Percentiles rank a stretch among this genome's conserved stretches.
Conservation (phyloP, 768 basidiomycete species). For the Leccinum imitatum region DNA sequence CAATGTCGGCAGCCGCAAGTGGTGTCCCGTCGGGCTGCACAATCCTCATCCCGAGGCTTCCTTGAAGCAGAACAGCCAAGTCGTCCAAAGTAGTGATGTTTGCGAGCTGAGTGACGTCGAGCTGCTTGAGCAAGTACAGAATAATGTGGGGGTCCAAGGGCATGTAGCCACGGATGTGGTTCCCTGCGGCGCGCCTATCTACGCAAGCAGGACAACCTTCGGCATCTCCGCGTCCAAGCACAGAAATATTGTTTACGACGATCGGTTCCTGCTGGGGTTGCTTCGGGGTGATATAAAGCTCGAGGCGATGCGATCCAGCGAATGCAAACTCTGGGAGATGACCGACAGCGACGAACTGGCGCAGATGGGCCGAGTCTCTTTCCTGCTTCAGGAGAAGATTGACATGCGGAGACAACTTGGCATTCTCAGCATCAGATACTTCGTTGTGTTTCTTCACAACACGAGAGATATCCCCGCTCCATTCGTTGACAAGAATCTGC, state of each 20-base stretch:
- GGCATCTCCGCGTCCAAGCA: slow-evolving; percentile 10
- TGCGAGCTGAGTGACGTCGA: not conserved
- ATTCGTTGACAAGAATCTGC: slow-evolving; percentile 5
- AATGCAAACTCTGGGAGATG: slow-evolving; percentile 19
- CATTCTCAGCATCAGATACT: not conserved
- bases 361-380: not conserved
- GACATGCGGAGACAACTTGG: not conserved
- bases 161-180: slow-evolving; percentile 17
- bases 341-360: slow-evolving; percentile 8
- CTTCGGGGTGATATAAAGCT: slow-evolving; percentile 14
- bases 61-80: not conserved
- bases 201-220: slow-evolving; percentile 13
- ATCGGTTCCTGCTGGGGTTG: not conserved
- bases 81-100: slow-evolving; percentile 5
- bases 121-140: slow-evolving; percentile 9
- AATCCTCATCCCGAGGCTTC: slow-evolving; percentile 16
- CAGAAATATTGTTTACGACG: slow-evolving; percentile 17
- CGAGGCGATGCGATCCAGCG: slow-evolving; percentile 22
- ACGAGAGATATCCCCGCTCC: not conserved
- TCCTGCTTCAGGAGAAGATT: slow-evolving; percentile 9
- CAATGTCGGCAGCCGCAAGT: slow-evolving; percentile 7
- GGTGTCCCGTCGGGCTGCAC: slow-evolving; percentile 12
- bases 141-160: slow-evolving; percentile 14
- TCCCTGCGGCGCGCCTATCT: slow-evolving; percentile 14
- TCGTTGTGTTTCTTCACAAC: not conserved